phyloP scores from a whole-genome alignment of 306 rosid genomes.

The Medicago ruthenica region DNA sequence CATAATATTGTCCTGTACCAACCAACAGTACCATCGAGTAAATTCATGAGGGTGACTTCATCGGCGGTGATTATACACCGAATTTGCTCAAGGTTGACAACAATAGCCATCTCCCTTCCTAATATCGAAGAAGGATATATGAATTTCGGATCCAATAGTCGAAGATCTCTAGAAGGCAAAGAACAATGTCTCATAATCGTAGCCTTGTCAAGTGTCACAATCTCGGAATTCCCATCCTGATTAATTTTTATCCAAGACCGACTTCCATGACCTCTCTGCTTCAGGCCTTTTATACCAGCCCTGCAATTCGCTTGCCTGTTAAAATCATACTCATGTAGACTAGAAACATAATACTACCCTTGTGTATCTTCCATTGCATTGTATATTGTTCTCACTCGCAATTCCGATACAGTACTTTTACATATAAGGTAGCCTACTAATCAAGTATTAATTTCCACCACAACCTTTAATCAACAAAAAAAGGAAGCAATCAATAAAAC shows the following conservation, averaged over 20 bases:
- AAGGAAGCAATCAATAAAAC: conserved; percentile 17
- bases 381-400: conserved; percentile 32
- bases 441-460: conserved; percentile 33
- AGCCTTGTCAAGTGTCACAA: conserved; percentile 87
- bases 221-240: conserved; percentile 64
- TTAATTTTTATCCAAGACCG: conserved; percentile 96
- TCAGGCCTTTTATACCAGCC: conserved; percentile 56
- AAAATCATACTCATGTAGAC: conserved; percentile 43
- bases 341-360: conserved; percentile 43
- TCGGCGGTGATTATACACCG: conserved; percentile 92
- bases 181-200: conserved; percentile 90
- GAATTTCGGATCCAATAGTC: conserved; percentile 92
- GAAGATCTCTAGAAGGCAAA: conserved; percentile 90
- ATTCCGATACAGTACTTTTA: conserved; percentile 26
- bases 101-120: conserved; percentile 94
- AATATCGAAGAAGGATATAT: conserved; percentile 85
- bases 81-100: conserved; percentile 93
- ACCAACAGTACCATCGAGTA: conserved; percentile 81
- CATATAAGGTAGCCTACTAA: conserved; percentile 26
- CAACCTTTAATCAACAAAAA: conserved; percentile 35
- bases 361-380: conserved; percentile 59
- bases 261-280: conserved; percentile 90
- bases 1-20: conserved; percentile 74
- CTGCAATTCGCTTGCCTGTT: conserved; percentile 52
- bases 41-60: conserved; percentile 90